Base-by-base conservation (phyloP, 2,329 filamentous ascomycete genomes). In the Pseudogymnoascus sp. region DNA sequence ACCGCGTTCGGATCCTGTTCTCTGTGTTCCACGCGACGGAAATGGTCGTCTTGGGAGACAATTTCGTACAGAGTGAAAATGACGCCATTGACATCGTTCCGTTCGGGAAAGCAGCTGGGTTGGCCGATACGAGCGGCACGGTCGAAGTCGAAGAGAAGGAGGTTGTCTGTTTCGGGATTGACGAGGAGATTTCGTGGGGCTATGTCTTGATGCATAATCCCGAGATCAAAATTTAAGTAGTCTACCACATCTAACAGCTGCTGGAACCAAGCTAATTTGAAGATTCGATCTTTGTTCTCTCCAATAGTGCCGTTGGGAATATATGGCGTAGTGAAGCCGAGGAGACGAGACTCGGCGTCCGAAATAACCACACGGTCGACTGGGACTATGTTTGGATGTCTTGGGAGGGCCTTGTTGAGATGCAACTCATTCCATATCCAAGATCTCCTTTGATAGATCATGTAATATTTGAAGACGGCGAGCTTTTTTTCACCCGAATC, bases 141-240 rank as follows among this genome's bases (percentile, higher is more conserved):
- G 64, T 75, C 73, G 62, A 78, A 78, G 68, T 78, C 76, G 57
- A 77, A 76, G 1, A 78, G 51, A 64, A 75, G 65, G 10, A 79
- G 60, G 4, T 65, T 65, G 60, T 77, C 71, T 14, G 74, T 76
- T 10, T 62, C 41, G 4, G 71, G 68, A 60, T 78, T 68, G 61
- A 79, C 64, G 0, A 79, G 54, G 4, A 79, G 69, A 63, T 79
- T 79, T 34, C 74, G 71, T 2, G 74, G 66, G 3, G 73, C 71
- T 61, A 79, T 70, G 63, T 78, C 77, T 65, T 77, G 73, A 67
- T 79, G 77, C 43, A 70, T 67, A 39, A 79, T 72, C 28, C 77
- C 76, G 37, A 74, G 66, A 37, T 71, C 63, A 10, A 78, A 67
- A 62, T 79, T 78, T 25, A 79, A 68, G 37, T 74, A 71, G 62